Evolutionary conservation across 768 basidiomycete genomes (phyloP), one percentile per base, ranked within the genome.

Genomic region (Sporobolomyces pararoseus): DNA sequence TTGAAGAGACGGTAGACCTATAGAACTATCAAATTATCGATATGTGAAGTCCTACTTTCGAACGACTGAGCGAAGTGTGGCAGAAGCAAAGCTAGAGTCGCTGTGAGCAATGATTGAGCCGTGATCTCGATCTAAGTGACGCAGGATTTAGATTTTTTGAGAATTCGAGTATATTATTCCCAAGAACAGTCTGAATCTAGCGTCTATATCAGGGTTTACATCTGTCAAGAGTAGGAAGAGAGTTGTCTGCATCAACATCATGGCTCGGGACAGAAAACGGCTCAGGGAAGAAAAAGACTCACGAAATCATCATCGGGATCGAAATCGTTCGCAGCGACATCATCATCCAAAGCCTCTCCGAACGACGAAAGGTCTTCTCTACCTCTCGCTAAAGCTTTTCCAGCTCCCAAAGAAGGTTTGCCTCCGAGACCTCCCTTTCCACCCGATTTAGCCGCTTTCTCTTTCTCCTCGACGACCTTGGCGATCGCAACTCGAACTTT

Each of bases 391-490:
- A 84, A 80, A 19, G 83, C 77, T 80, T 92, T 95, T 27, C 84
- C 82, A 23, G 86, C 84, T 2, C 90, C 92, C 42, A 96, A 80
- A 7, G 79, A 84, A 29, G 94, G 93, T 78, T 90, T 96, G 23
- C 83, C 79, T 10, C 84, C 81, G 82, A 94, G 94, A 83, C 92
- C 95, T 19, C 53, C 57, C 85, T 94, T 96, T 35, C 91, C 91
- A 3, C 89, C 90, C 42, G 93, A 91, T 72, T 88, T 84, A 75
- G 88, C 87, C 78, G 91, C 91, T 80, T 86, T 90, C 81, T 94
- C 90, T 82, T 98, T 99, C 82, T 94, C 91, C 77, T 95, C 97
- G 58, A 92, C 89, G 9, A 98, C 83, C 4, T 89, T 88, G 21
- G 90, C 91, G 63, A 99, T 81, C 5, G 83, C 86, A 58, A 86